Evolutionary conservation across 1,284 basidiomycete genomes (phyloP).

Genomic region (Malassezia dermatis): DNA sequence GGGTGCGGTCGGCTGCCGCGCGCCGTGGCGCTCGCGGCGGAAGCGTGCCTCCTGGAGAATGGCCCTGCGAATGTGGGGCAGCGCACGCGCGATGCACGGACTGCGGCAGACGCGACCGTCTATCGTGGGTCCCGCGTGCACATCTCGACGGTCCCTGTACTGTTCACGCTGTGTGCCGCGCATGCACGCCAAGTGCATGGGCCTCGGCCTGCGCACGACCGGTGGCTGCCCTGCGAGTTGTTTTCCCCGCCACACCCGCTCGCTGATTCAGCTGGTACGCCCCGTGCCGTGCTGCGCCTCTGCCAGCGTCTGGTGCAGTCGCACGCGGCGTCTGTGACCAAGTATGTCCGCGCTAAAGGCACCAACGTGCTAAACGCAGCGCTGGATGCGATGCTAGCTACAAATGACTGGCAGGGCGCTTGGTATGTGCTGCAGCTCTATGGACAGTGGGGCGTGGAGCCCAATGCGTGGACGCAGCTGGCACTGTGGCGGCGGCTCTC

Average conservation of each 20-base stretch:
- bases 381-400: slow-evolving; percentile 1
- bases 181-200: neutral
- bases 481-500: slow-evolving; percentile 6
- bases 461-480: slow-evolving; percentile 2
- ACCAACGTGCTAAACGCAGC: slow-evolving; percentile 3
- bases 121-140: slow-evolving; percentile 1
- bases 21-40: neutral
- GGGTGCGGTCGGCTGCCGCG: neutral
- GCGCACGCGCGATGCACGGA: neutral
- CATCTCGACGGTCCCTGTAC: neutral
- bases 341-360: neutral
- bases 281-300: neutral
- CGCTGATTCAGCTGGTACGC: neutral
- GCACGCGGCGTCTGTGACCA: neutral
- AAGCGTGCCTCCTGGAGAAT: slow-evolving; percentile 3
- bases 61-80: neutral
- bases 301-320: neutral
- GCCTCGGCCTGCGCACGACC: neutral
- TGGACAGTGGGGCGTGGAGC: neutral
- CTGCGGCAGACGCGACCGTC: neutral
- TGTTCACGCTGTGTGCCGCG: slow-evolving; percentile 6
- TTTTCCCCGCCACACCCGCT: neutral
- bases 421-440: slow-evolving; percentile 1
- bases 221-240: neutral
- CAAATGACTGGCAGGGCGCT: slow-evolving; percentile 4